phyloP scores from a whole-genome alignment of 2,329 filamentous ascomycete species.

The Intubia oerlemansii region DNA sequence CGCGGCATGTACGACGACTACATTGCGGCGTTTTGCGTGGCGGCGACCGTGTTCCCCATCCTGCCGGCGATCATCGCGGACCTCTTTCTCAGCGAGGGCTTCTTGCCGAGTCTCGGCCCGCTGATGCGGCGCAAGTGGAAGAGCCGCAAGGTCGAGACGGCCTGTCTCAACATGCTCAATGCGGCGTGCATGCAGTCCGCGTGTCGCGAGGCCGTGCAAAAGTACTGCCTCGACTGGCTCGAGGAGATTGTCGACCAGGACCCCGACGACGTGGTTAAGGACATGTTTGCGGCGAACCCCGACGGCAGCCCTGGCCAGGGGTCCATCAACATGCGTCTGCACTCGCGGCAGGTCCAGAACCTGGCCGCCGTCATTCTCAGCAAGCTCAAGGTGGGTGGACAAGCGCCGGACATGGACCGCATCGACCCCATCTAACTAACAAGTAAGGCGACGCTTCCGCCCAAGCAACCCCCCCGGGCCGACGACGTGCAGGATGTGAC shows the following conservation, averaged over 20 bases:
- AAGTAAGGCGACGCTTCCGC: slow-evolving; percentile 30
- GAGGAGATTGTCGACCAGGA: slow-evolving; percentile 63
- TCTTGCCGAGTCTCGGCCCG: slow-evolving; percentile 54
- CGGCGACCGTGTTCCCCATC: slow-evolving; percentile 70
- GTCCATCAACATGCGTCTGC: slow-evolving; percentile 36
- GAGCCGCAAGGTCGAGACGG: slow-evolving; percentile 67
- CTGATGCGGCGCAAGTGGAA: slow-evolving; percentile 65
- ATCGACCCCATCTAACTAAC: slow-evolving; percentile 24
- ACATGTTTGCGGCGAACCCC: slow-evolving; percentile 26
- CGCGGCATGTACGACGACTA: slow-evolving; percentile 71
- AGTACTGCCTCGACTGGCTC: slow-evolving; percentile 73
- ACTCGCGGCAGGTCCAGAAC: slow-evolving; percentile 39
- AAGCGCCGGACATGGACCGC: too few relatives aligned
- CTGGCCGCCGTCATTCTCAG: slow-evolving; percentile 56
- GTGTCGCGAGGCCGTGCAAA: slow-evolving; percentile 66
- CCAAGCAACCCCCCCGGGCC: too few relatives aligned
- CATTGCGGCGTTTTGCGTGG: slow-evolving; percentile 84
- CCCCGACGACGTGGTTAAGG: slow-evolving; percentile 29
- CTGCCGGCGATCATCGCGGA: slow-evolving; percentile 52
- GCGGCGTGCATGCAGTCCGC: slow-evolving; percentile 64
- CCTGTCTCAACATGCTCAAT: slow-evolving; percentile 74
- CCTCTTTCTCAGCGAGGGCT: slow-evolving; percentile 76
- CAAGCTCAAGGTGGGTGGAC: slow-evolving; percentile 45
- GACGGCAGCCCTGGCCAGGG: slow-evolving; percentile 36
- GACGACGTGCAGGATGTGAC: slow-evolving; percentile 13